Conservation (phyloP, 495 filamentous ascomycete species). For the Tetracladium marchalianum region DNA sequence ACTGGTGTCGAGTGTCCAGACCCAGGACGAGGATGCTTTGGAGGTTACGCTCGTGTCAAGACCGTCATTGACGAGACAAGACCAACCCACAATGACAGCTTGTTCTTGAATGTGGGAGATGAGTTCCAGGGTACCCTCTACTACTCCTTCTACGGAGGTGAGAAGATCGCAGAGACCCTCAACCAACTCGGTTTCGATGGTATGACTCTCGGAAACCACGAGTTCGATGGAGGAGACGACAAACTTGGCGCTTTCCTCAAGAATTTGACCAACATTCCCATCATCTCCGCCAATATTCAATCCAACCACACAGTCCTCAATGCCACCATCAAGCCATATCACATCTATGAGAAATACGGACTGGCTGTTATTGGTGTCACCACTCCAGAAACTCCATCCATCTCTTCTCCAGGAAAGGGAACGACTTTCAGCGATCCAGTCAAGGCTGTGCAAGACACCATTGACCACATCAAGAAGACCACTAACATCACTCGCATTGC, state of each 20-base stretch:
- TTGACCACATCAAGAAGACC: slow-evolving; percentile 37
- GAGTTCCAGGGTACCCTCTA: slow-evolving; percentile 54
- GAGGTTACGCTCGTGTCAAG: slow-evolving; percentile 49
- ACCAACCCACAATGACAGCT: slow-evolving; percentile 39
- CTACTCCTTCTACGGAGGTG: slow-evolving; percentile 47
- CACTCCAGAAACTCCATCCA: slow-evolving; percentile 40
- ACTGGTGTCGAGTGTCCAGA: slow-evolving; percentile 44
- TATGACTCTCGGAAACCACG: slow-evolving; percentile 54
- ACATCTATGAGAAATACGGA: slow-evolving; percentile 42
- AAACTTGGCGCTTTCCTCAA: slow-evolving; percentile 38
- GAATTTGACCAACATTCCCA: slow-evolving; percentile 45
- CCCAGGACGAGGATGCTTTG: slow-evolving; percentile 41
- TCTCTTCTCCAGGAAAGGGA: slow-evolving; percentile 37
- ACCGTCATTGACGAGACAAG: slow-evolving; percentile 37
- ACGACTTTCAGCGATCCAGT: slow-evolving; percentile 41
- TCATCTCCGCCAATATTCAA: slow-evolving; percentile 42
- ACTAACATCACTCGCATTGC: slow-evolving; percentile 44
- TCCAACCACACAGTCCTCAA: slow-evolving; percentile 40
- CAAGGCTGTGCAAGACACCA: slow-evolving; percentile 38
- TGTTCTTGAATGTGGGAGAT: slow-evolving; percentile 47
- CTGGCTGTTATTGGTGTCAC: slow-evolving; percentile 49
- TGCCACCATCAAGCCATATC: slow-evolving; percentile 43
- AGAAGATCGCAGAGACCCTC: slow-evolving; percentile 51
- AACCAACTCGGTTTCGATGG: slow-evolving; percentile 48
- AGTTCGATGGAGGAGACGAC: slow-evolving; percentile 44